A percentile compares a stretch with the other conserved stretches of the same genome.
Conservation (phyloP, 129 eudicot species). For the Lactuca saligna region DNA sequence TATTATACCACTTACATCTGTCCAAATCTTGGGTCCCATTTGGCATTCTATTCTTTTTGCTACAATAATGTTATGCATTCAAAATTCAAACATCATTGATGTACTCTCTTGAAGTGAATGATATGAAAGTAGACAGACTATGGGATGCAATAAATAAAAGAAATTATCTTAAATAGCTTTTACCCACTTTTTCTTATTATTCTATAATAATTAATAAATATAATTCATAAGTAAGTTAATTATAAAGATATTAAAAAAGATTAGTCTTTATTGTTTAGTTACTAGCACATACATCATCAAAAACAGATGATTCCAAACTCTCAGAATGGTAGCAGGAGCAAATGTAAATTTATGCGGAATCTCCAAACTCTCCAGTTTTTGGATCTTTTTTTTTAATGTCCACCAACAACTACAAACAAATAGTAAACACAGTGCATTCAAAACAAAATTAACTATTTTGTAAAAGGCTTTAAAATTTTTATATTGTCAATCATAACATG, state of each 20-base stretch:
- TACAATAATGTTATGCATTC: not conserved
- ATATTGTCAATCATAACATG: not conserved
- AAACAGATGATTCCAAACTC: too few species aligned
- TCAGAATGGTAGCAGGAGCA: too few species aligned
- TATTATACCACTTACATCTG: not conserved
- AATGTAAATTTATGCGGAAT: too few species aligned
- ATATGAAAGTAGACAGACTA: not conserved
- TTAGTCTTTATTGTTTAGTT: too few species aligned
- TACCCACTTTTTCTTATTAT: too few species aligned
- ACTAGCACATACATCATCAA: too few species aligned
- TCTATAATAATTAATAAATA: too few species aligned
- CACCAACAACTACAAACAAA: not conserved
- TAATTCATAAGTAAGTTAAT: too few species aligned
- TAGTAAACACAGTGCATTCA: conserved; percentile 14
- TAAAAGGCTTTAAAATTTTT: not conserved
- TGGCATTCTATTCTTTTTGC: not conserved
- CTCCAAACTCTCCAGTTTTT: too few species aligned
- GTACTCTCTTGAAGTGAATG: not conserved
- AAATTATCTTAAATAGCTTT: too few species aligned
- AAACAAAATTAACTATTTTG: conserved; percentile 11
- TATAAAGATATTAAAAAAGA: too few species aligned
- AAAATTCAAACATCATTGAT: not conserved
- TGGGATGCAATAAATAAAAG: not conserved
- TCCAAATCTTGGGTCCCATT: not conserved
- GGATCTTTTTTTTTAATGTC: not conserved